Evolutionary conservation across 2,329 filamentous ascomycete species (phyloP).

Genomic region (Chaetomium sp.): DNA sequence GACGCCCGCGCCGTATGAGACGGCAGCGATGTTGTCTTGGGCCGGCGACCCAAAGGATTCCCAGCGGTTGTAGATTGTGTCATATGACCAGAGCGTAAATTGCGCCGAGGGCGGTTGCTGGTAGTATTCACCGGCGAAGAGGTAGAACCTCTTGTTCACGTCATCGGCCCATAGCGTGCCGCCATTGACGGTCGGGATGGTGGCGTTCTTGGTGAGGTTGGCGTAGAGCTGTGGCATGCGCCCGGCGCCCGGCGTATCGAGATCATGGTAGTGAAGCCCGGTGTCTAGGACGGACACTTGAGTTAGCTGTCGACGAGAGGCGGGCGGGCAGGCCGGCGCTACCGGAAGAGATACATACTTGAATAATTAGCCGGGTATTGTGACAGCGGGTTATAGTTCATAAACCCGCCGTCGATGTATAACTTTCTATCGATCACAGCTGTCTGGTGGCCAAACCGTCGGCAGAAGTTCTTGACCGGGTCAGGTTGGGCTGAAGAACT

Average conservation of each 20-base stretch:
- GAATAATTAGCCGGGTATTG: conserved; percentile 55
- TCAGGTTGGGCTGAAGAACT: conserved; percentile 45
- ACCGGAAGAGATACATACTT: conserved; percentile 48
- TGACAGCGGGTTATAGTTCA: conserved; percentile 56
- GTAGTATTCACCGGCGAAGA: conserved; percentile 62
- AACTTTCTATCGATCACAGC: conserved; percentile 60
- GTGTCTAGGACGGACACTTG: conserved; percentile 45
- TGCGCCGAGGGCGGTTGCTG: conserved; percentile 45
- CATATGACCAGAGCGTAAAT: conserved; percentile 59
- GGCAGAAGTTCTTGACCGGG: conserved; percentile 57
- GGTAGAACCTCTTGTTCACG: conserved; percentile 64
- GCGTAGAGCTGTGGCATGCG: conserved; percentile 56
- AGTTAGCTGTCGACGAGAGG: neutral
- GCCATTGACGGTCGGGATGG: conserved; percentile 53
- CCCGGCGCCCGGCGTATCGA: conserved; percentile 48
- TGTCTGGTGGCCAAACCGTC: conserved; percentile 61
- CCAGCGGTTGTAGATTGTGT: conserved; percentile 60
- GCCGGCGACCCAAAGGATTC: conserved; percentile 47
- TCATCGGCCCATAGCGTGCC: conserved; percentile 61
- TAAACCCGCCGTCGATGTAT: conserved; percentile 63
- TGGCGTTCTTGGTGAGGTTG: conserved; percentile 60
- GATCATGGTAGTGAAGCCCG: conserved; percentile 60
- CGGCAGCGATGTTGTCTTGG: conserved; percentile 45
- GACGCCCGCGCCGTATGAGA: conserved; percentile 60
- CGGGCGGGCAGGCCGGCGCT: too few relatives aligned